Evolutionary conservation across 2,329 filamentous ascomycete genomes (phyloP), one percentile per base, ranked within the genome.

Genomic region (Falciphora oryzae): DNA sequence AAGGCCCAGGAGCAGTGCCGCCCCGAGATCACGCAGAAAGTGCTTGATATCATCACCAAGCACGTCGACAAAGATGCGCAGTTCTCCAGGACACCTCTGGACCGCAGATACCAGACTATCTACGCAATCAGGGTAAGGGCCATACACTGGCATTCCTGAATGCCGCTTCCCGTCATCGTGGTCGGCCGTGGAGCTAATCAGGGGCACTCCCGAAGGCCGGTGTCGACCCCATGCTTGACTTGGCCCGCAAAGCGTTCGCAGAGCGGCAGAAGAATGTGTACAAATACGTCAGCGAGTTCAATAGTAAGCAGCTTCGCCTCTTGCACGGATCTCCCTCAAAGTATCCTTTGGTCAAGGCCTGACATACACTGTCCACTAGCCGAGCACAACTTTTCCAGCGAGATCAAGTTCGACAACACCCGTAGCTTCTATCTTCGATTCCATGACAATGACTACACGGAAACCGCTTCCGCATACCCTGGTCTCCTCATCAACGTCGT

Each of bases 181-280:
- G 75, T n/a, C 10, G 22, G 16, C 3, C 22, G 18, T 13, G 2
- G 10, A n/a, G 44, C 44, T 53, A n/a, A 53, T 11, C 44, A 2
- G 6, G 7, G 44, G 22, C 22, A 67, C 69, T 68, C 16, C 53
- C 50, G 5, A 10, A 91, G 84, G 87, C 92, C 59, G 91, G 92
- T 0, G 87, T 95, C 57, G 93, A 92, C 70, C 91, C 91, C 2
- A 84, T 97, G 65, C 84, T 98, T 4, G 94, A 97, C 75, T 90
- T 97, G 53, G 91, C 92, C 44, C 85, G 93, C 6, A 89, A 93
- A 71, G 92, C 92, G 0, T 97, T 95, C 77, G 96, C 95, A 70
- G 94, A 98, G 73, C 87, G 90, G 1, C 95, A 89, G 6, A 85
- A 89, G 61, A 92, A 97, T 74, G 85, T 73, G 81, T 69, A 73